Conservation (phyloP, 73 alveolate species). For the Effrenium voratum region DNA sequence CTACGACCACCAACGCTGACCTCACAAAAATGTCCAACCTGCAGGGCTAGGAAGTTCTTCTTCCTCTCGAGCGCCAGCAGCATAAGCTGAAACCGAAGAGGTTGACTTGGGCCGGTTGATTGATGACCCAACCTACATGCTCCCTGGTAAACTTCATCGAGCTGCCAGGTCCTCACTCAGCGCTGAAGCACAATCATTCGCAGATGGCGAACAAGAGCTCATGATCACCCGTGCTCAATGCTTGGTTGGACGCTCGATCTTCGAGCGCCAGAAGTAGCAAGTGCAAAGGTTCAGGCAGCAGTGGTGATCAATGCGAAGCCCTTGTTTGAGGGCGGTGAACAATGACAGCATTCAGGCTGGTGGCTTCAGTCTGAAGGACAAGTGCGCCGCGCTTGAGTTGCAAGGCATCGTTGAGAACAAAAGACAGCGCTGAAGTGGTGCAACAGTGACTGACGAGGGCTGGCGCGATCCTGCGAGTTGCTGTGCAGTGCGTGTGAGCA, state of each 20-base stretch:
- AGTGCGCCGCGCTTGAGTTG: neutral
- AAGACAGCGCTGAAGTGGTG: too few species aligned
- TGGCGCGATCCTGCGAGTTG: too few species aligned
- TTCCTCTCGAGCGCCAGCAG: neutral
- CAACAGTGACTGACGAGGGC: neutral
- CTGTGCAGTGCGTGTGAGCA: too few species aligned
- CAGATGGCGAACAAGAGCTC: neutral
- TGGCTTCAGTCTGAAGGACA: neutral
- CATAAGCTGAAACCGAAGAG: neutral
- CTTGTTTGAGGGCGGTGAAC: neutral
- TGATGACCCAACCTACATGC: neutral
- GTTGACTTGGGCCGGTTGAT: neutral
- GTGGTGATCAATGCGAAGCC: neutral
- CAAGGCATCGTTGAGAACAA: too few species aligned
- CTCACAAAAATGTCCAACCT: neutral
- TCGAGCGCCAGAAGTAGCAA: neutral
- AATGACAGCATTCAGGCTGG: neutral
- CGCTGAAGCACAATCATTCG: neutral
- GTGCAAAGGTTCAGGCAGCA: neutral
- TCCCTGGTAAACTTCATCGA: neutral
- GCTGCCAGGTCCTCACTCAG: neutral
- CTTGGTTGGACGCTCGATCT: neutral
- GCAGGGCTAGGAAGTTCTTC: neutral
- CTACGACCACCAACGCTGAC: neutral
- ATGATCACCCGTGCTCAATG: neutral